phyloP scores from a whole-genome alignment of 179 eudicot genomes.

The Beta macrorhiza region DNA sequence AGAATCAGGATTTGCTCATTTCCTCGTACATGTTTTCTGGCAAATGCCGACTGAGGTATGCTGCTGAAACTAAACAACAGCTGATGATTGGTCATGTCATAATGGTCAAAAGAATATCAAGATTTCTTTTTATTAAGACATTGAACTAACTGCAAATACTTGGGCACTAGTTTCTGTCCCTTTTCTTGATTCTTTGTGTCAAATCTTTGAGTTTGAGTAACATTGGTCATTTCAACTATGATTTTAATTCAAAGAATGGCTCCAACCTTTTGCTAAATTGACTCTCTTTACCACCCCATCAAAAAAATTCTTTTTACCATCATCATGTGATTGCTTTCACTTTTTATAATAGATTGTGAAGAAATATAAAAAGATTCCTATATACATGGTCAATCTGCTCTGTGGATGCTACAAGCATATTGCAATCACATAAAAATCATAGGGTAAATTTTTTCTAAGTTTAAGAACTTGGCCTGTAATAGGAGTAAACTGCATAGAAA shows the following conservation, averaged over 20 bases:
- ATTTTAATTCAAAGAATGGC: too few relatives aligned
- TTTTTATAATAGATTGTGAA: too few relatives aligned
- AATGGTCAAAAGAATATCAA: neutral
- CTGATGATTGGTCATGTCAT: neutral
- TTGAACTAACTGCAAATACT: neutral
- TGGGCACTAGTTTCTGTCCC: neutral
- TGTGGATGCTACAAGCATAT: neutral
- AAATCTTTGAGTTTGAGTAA: too few relatives aligned
- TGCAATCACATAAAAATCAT: neutral
- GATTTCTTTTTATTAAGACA: too few relatives aligned
- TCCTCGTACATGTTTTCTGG: too few relatives aligned
- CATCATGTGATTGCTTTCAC: too few relatives aligned
- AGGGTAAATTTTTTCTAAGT: neutral
- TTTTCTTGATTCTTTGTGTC: neutral
- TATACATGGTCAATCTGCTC: neutral
- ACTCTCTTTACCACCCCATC: neutral
- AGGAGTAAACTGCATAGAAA: neutral
- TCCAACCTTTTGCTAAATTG: too few relatives aligned
- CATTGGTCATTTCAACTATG: too few relatives aligned
- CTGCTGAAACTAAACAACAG: neutral
- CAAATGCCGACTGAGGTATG: neutral
- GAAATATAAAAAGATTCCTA: neutral
- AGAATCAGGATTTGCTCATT: neutral
- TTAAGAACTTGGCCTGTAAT: conserved; percentile 16
- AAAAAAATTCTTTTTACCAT: neutral